phyloP scores from a whole-genome alignment of 345 rosid species.

The Salix brachista region DNA sequence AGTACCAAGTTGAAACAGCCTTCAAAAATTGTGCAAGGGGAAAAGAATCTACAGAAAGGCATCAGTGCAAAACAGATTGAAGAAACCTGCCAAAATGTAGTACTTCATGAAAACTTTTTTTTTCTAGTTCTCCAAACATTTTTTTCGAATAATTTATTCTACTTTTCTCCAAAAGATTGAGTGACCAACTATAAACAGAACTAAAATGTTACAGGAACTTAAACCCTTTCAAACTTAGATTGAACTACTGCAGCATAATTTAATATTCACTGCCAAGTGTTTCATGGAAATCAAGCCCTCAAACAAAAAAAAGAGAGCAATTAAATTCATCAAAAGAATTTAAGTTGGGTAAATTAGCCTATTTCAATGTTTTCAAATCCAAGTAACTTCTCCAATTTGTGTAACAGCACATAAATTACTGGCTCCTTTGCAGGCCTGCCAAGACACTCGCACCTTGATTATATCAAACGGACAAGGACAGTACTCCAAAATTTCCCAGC shows the following conservation, averaged over 20 bases:
- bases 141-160: no score
- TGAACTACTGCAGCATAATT: neutral
- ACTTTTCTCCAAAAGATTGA: neutral
- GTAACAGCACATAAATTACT: neutral
- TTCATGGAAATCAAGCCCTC: neutral
- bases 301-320: neutral
- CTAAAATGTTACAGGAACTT: neutral
- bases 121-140: no score
- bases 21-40: slow-evolving; percentile 6
- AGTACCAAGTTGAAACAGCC: slow-evolving; percentile 7
- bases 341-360: neutral
- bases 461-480: neutral
- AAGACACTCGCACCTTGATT: neutral
- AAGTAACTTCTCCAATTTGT: neutral
- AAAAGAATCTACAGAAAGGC: slow-evolving; percentile 10
- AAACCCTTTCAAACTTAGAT: neutral
- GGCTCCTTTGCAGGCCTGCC: neutral
- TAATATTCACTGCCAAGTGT: neutral
- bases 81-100: no score
- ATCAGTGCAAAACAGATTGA: neutral
- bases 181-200: neutral
- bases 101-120: no score
- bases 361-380: neutral
- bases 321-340: neutral
- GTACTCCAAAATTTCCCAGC: neutral